Conservation (phyloP, 805 yeast species). For the Hermanozyma aechmeae region DNA sequence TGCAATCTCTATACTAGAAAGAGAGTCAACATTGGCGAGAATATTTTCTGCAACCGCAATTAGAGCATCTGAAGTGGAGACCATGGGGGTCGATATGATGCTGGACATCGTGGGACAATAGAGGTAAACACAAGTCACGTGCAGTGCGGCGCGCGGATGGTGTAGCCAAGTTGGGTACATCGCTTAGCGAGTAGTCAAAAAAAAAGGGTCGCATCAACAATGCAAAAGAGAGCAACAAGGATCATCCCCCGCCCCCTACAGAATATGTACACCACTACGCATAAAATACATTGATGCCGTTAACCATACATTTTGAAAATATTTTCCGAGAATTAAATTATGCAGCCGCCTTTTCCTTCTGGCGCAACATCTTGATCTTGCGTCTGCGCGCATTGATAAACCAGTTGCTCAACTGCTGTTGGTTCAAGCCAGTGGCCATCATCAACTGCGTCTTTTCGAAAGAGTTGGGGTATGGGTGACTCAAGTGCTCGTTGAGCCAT, state of each 20-base stretch:
- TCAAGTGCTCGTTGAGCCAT: slow-evolving; percentile 68
- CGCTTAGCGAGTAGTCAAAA: too few species aligned
- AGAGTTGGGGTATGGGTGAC: slow-evolving; percentile 79
- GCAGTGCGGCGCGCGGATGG: too few species aligned
- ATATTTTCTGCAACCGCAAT: slow-evolving; percentile 25
- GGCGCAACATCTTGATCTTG: slow-evolving; percentile 45
- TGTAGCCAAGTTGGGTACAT: too few species aligned
- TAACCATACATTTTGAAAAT: too few species aligned
- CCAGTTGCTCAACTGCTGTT: slow-evolving; percentile 81
- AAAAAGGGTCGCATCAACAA: neutral
- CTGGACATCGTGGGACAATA: too few species aligned
- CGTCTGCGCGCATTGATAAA: slow-evolving; percentile 81
- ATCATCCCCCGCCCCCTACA: neutral
- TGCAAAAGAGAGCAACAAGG: neutral
- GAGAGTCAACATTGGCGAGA: slow-evolving; percentile 21
- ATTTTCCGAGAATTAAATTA: too few species aligned
- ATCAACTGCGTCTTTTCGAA: slow-evolving; percentile 65
- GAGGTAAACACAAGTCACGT: too few species aligned
- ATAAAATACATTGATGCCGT: too few species aligned
- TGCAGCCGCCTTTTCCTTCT: slow-evolving; percentile 22
- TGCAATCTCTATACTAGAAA: slow-evolving; percentile 25
- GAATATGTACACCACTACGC: too few species aligned
- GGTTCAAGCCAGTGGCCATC: slow-evolving; percentile 65
- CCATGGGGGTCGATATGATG: too few species aligned
- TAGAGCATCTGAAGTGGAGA: slow-evolving; percentile 32